Evolutionary conservation across 345 rosid genomes (phyloP).

Genomic region (Rhizophora apiculata): DNA sequence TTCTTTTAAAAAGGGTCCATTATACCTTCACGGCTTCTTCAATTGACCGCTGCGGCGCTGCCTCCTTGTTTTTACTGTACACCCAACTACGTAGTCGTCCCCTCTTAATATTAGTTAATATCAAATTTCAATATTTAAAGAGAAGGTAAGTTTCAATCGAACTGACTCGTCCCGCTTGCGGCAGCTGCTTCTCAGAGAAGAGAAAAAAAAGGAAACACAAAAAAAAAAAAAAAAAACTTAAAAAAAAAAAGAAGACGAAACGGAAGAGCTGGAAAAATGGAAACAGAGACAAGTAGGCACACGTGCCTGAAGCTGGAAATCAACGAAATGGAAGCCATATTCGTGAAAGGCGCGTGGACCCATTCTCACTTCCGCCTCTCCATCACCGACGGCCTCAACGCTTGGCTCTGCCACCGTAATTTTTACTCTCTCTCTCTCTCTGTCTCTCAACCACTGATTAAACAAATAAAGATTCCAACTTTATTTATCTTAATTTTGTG

Average conservation of each 20-base stretch:
- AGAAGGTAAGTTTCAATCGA: no score
- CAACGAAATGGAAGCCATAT: conserved; percentile 39
- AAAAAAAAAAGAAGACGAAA: no score
- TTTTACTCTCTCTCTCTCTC: not conserved
- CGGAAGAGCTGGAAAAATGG: conserved; percentile 6
- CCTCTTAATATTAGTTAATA: no score
- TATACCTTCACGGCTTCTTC: no score
- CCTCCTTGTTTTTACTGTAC: no score
- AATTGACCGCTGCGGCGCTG: no score
- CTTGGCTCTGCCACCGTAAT: conserved; percentile 77
- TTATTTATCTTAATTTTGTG: not conserved
- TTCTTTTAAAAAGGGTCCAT: no score
- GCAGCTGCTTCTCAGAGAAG: conserved; percentile 17
- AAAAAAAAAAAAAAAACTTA: no score
- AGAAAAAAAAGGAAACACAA: not conserved
- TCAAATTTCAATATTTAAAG: no score
- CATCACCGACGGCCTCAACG: conserved; percentile 66
- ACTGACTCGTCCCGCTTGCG: no score
- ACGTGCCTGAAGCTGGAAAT: conserved; percentile 67
- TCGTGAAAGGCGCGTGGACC: conserved; percentile 73
- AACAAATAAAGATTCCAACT: not conserved
- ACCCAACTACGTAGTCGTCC: no score
- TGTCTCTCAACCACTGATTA: no score
- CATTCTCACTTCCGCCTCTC: conserved; percentile 58
- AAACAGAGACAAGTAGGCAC: conserved; percentile 39